A percentile compares a stretch with the other conserved stretches of the same genome.
Conservation (phyloP, 345 rosid species). For the Aquilaria malaccensis region DNA sequence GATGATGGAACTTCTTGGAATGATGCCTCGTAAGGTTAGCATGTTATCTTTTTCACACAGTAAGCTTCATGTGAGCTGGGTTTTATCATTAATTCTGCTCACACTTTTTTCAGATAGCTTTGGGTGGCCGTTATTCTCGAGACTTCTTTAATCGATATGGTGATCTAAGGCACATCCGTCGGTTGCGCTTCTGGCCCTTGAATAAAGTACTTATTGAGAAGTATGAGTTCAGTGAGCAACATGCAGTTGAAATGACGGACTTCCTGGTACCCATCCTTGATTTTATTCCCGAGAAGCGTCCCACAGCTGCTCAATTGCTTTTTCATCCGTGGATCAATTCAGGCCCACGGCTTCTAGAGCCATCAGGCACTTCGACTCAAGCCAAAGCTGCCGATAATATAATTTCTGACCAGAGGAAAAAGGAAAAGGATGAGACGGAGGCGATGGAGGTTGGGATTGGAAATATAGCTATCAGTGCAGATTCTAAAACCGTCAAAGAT, state of each 20-base stretch:
- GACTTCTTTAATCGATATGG: slow-evolving; percentile 68
- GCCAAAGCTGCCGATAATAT: slow-evolving; percentile 19
- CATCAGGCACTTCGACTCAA: slow-evolving; percentile 24
- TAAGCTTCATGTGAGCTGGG: background rate
- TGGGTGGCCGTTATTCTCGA: slow-evolving; percentile 66
- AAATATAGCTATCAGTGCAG: slow-evolving; percentile 44
- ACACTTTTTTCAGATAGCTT: slow-evolving; percentile 36
- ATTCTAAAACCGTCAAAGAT: slow-evolving; percentile 30
- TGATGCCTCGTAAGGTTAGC: slow-evolving; percentile 83
- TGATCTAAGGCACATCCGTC: slow-evolving; percentile 61
- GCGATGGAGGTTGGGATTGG: slow-evolving; percentile 54
- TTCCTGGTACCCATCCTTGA: slow-evolving; percentile 61
- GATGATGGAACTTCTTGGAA: slow-evolving; percentile 82
- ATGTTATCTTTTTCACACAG: background rate
- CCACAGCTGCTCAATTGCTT: slow-evolving; percentile 63
- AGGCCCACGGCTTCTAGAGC: slow-evolving; percentile 36
- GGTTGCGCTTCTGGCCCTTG: slow-evolving; percentile 66
- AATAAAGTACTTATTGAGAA: slow-evolving; percentile 61
- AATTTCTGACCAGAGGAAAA: slow-evolving; percentile 23
- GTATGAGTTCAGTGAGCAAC: slow-evolving; percentile 53
- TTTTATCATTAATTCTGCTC: too few species aligned
- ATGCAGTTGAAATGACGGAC: slow-evolving; percentile 47
- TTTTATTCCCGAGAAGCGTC: slow-evolving; percentile 67
- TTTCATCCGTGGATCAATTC: slow-evolving; percentile 58
- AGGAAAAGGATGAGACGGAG: slow-evolving; percentile 48